Evolutionary conservation across 805 yeast genomes (phyloP), one percentile per base, ranked within the genome.

Genomic region (Candida jianshihensis): DNA sequence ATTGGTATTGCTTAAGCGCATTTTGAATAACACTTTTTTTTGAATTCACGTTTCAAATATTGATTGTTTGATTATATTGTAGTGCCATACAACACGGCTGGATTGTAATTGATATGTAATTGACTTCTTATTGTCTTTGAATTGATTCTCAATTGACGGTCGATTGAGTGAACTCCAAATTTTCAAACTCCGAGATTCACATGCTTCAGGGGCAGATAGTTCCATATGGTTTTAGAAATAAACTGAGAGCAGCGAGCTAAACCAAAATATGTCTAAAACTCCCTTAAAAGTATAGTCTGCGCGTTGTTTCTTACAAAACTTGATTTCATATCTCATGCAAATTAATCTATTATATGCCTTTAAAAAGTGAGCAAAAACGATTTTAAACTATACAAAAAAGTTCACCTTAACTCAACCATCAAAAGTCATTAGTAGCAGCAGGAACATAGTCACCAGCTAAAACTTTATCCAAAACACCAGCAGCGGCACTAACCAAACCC

Each of bases 401-500:
- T 12, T 6, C 14, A 18, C 19, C 19, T 10, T 14, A 19, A 19
- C 8, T 13, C 29, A 11, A 25, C 19, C n/a, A n/a, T 42, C 46
- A 60, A 36, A 59, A 60, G 31, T 59, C 60, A 22, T 56, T 56
- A 11, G 46, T 51, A 15, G 19, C 19, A n/a, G 40, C 33, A 29
- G 45, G 41, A 22, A 47, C 49, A 32, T 46, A 50, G 19, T 57
- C 54, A 30, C 69, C 63, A 16, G 54, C 56, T 48, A 85, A 64
- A 34, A 86, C 73, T 31, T 75, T 69, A 42, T 82, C 84, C 54
- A 92, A 70, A 39, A 79, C 73, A 40, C 96, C 96, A 32, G 92
- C 71, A 32, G 96, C 68, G 15, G 99, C 97, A 36, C 97, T 97
- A 41, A 92, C 84, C 49, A 92, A 74, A 37, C 99, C 99, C 58